Evolutionary conservation across 108 stramenopile genomes (phyloP).

Genomic region (Pseudonitzschia multiseries): DNA sequence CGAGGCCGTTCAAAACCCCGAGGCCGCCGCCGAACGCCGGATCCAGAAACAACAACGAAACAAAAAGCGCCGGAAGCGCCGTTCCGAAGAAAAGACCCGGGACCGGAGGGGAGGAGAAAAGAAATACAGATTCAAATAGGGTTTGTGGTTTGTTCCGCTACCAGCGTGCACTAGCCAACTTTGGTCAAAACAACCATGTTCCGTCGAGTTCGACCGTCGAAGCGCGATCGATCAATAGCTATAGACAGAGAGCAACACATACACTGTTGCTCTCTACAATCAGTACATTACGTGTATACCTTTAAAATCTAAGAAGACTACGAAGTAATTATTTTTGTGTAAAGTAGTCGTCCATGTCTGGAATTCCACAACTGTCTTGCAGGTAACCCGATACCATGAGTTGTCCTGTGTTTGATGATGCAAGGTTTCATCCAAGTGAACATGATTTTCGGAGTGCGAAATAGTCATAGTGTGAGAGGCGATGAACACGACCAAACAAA

Average conservation of each 20-base stretch:
- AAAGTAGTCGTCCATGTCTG: constrained; percentile 80
- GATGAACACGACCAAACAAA: no score
- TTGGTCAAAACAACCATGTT: no score
- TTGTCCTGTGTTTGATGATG: constrained; percentile 29
- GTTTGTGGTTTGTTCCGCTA: background rate
- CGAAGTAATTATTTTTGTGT: constrained; percentile 61
- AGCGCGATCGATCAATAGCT: no score
- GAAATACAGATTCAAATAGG: constrained; percentile 16
- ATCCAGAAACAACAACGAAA: constrained; percentile 68
- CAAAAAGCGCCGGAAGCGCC: constrained; percentile 72
- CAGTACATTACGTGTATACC: no score
- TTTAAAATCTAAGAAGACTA: no score
- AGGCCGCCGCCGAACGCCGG: constrained; percentile 64
- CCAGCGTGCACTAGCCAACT: no score
- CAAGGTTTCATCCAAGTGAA: no score
- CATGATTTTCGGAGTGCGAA: no score
- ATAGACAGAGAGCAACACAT: no score
- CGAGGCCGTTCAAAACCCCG: constrained; percentile 72
- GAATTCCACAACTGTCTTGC: constrained; percentile 84
- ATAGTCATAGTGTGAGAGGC: no score
- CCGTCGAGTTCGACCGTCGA: no score
- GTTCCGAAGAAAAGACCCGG: constrained; percentile 52
- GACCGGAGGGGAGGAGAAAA: constrained; percentile 52
- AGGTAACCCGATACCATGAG: constrained; percentile 80
- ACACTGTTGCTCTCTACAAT: no score